Evolutionary conservation across 495 filamentous ascomycete species (phyloP).

Genomic region (Xylaria flabelliformis): DNA sequence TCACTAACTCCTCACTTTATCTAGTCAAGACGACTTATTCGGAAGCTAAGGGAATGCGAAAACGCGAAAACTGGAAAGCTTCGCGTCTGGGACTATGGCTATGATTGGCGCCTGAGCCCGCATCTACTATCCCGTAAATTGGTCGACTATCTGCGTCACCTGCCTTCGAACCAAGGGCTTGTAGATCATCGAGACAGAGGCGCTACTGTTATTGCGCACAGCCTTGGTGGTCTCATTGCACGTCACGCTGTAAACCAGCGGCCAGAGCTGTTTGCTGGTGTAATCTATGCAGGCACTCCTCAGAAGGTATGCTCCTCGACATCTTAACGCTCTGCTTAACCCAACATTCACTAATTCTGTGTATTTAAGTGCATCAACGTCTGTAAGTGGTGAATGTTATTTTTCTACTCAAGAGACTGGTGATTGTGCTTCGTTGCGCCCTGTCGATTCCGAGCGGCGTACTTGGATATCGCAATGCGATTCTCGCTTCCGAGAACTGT

Average conservation of each 20-base stretch:
- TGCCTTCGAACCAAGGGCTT: conserved; percentile 73
- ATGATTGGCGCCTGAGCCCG: conserved; percentile 93
- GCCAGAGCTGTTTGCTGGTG: conserved; percentile 86
- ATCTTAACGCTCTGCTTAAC: not conserved
- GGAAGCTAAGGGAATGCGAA: conserved; percentile 72
- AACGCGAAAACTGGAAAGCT: conserved; percentile 74
- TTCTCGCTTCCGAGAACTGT: not conserved
- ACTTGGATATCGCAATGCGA: not conserved
- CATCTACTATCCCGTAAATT: conserved; percentile 74
- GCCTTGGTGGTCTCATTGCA: conserved; percentile 86
- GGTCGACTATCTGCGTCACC: conserved; percentile 70
- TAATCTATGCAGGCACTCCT: conserved; percentile 85
- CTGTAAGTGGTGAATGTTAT: conserved; percentile 16
- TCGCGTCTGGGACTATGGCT: conserved; percentile 88
- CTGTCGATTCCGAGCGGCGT: not conserved
- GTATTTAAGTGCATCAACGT: conserved; percentile 27
- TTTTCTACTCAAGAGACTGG: not conserved
- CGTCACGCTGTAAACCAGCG: conserved; percentile 87
- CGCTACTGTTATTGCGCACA: conserved; percentile 85
- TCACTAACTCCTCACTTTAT: not conserved
- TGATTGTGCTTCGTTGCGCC: not conserved
- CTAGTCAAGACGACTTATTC: conserved; percentile 74
- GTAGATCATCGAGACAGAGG: conserved; percentile 62
- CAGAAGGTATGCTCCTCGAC: conserved; percentile 43
- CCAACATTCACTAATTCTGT: not conserved